phyloP scores from a whole-genome alignment of 2,329 filamentous ascomycete genomes.

The Epichloe bromicola region DNA sequence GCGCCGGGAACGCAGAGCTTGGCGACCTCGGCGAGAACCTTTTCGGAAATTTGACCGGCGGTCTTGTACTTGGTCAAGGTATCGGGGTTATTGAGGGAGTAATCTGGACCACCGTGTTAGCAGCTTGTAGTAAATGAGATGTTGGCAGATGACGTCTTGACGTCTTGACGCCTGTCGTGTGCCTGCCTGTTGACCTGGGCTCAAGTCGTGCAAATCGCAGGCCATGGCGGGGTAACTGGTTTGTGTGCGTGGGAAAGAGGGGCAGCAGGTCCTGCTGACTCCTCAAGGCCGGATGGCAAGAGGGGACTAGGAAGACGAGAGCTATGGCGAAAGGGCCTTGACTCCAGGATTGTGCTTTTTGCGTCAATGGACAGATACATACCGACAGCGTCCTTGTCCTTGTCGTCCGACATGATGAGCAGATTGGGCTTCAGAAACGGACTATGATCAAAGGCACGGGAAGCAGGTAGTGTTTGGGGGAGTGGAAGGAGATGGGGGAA shows the following conservation, averaged over 20 bases:
- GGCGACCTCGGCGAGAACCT: constrained; percentile 77
- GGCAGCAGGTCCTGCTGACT: constrained; percentile 12
- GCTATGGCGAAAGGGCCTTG: neutral
- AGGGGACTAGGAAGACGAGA: neutral
- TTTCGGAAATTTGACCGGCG: constrained; percentile 87
- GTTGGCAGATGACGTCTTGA: neutral
- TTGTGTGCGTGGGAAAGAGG: constrained; percentile 11
- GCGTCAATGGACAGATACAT: constrained; percentile 12
- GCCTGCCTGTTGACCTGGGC: neutral
- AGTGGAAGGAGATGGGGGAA: constrained; percentile 4
- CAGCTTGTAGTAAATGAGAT: neutral
- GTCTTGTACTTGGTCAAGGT: constrained; percentile 99
- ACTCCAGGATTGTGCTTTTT: neutral
- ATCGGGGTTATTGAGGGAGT: constrained; percentile 80
- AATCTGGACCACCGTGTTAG: constrained; percentile 41
- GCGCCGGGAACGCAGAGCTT: constrained; percentile 65
- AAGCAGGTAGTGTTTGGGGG: neutral
- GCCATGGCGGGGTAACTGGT: constrained; percentile 8
- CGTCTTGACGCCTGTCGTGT: constrained; percentile 1
- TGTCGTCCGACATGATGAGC: constrained; percentile 32
- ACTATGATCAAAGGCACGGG: neutral
- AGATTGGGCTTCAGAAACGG: neutral
- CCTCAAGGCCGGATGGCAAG: neutral
- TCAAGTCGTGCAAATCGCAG: neutral
- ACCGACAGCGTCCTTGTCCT: constrained; percentile 35